Evolutionary conservation across 164 flowering plant species (phyloP), one percentile per base, ranked within the genome.

Genomic region (Vitis labrusca): DNA sequence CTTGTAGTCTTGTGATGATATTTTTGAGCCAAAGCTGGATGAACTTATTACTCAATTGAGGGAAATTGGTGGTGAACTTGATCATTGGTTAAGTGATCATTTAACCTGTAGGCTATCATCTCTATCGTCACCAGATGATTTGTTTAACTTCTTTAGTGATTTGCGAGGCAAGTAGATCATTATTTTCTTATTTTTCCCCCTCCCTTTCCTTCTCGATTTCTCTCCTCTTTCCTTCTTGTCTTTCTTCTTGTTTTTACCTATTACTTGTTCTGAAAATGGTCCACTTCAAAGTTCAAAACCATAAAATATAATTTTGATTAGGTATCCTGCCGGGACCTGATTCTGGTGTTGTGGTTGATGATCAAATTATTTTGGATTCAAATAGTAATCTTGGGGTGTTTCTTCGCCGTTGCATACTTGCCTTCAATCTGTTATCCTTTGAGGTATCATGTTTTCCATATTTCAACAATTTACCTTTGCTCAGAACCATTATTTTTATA

Each of bases 11-110:
- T 89, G 83, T 56, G 97, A 90, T 69, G 85, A 86, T 69, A 77
- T 91, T 61, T 73, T 88, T 74, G 99, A 95, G 88, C 99, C 91
- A n/a, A 78, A 81, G 49, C 75, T 95, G 73, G 91, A 90, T 58
- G 85, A 91, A 49, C 85, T 95, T 58, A 64, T 85, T 8, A 71
- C 73, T 69, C 94, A 86, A 67, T 57, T 91, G 82, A 82, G 76
- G 77, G 88, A 85, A 74, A 74, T 85, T 72, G 84, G 84, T 19
- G 89, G 84, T 2, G 37, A 68, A 10, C 79, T 82, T 11, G 73
- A 75, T 75, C 80, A 82, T 52, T 84, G 89, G 93, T 61, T 94
- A 61, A 80, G 75, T 67, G 87, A 86, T 50, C 83, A 87, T 50
- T 80, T 92, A 73, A 81, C 84, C 10, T 73, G 72, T 61, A 75